A percentile compares a stretch with the other conserved stretches of the same genome.
Evolutionary conservation across 1,284 basidiomycete genomes (phyloP).

Genomic region (Ustilago bromivora): DNA sequence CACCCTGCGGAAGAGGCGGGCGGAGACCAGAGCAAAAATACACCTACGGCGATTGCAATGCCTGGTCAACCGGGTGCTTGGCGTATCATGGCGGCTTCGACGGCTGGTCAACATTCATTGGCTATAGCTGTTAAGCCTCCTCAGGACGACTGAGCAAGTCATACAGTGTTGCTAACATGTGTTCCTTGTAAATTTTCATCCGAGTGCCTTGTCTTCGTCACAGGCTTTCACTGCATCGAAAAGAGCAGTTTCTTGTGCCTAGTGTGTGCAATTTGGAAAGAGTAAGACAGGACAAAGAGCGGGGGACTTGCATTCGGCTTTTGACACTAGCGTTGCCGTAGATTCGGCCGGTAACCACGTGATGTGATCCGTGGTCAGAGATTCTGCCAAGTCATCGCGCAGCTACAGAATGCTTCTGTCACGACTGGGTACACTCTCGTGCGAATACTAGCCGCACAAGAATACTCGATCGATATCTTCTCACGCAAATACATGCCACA

Average conservation of each 20-base stretch:
- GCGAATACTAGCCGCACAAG: too few relatives aligned
- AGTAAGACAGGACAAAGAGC: background rate
- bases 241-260: background rate
- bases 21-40: slow-evolving; percentile 72
- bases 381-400: too few relatives aligned
- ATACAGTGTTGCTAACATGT: background rate
- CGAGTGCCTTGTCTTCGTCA: background rate
- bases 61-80: slow-evolving; percentile 71
- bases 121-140: slow-evolving; percentile 67
- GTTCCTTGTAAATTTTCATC: background rate
- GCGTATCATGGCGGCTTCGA: slow-evolving; percentile 70
- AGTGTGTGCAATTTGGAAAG: background rate
- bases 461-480: background rate
- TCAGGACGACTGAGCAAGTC: slow-evolving; percentile 40
- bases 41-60: slow-evolving; percentile 77
- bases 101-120: slow-evolving; percentile 73
- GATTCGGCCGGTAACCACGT: background rate
- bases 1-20: slow-evolving; percentile 63
- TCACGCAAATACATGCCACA: too few relatives aligned
- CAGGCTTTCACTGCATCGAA: background rate
- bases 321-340: background rate
- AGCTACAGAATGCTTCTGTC: too few relatives aligned
- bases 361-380: too few relatives aligned
- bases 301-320: background rate
- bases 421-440: too few relatives aligned